These are phyloP conservation scores for Cylindrodendrum hubeiense DNA, from an alignment of 2,329 filamentous ascomycete genomes.

Conservation along the genomic window DNA sequence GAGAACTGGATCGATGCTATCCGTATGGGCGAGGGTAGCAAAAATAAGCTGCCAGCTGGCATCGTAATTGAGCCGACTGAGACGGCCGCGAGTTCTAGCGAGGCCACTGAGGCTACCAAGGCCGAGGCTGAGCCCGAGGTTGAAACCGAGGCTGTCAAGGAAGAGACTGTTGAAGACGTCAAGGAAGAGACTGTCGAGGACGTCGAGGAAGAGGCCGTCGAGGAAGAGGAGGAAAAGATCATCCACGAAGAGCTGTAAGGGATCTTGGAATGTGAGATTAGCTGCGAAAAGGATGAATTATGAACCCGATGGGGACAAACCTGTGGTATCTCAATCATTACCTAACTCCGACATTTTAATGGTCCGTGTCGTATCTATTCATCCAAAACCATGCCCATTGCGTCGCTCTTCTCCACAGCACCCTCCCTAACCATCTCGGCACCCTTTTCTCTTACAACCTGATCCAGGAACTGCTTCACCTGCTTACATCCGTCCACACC, in stretches of 20 bases:
- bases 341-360: conserved; percentile 36
- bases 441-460: conserved; percentile 80
- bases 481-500: conserved; percentile 93
- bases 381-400: conserved; percentile 66
- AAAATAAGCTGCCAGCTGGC: conserved; percentile 78
- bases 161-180: conserved; percentile 31
- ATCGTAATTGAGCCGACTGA: conserved; percentile 59
- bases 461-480: conserved; percentile 84
- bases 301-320: conserved; percentile 6
- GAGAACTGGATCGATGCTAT: conserved; percentile 94
- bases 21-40: conserved; percentile 86
- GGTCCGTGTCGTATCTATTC: conserved; percentile 39
- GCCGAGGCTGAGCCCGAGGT: conserved; percentile 44
- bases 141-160: conserved; percentile 18
- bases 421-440: conserved; percentile 71
- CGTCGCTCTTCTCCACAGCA: conserved; percentile 61
- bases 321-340: conserved; percentile 30
- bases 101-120: conserved; percentile 37
- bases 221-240: conserved; percentile 39
- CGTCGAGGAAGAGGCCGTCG: conserved; percentile 28
- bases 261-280: conserved; percentile 36
- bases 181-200: conserved; percentile 40
- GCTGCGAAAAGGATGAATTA: conserved; percentile 14
- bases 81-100: conserved; percentile 26
- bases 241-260: conserved; percentile 64